Evolutionary conservation across 1,284 basidiomycete genomes (phyloP).

Genomic region (Stygiomarasmius scandens): DNA sequence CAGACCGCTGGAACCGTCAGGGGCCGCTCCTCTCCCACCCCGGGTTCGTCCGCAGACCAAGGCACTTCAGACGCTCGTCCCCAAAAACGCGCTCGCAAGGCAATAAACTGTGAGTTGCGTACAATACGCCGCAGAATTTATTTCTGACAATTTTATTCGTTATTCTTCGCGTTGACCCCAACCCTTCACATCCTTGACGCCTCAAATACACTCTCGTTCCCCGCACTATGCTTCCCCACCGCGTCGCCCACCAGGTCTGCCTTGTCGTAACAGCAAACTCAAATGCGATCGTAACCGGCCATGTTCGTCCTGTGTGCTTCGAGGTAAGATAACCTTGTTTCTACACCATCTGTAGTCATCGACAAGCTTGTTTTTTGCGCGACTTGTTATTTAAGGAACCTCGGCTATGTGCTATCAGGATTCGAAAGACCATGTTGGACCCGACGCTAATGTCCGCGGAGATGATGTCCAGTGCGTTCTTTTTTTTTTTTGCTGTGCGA

Average conservation of each 20-base stretch:
- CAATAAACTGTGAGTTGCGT: constrained; percentile 85
- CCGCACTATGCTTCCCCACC: no score
- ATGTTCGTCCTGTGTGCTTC: constrained; percentile 79
- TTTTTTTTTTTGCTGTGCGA: constrained; percentile 6
- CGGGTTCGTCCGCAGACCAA: constrained; percentile 38
- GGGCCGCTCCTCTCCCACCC: constrained; percentile 48
- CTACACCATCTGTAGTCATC: constrained; percentile 11
- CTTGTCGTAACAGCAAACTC: constrained; percentile 80
- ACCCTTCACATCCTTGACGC: no score
- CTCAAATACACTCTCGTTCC: no score
- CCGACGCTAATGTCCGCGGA: constrained; percentile 49
- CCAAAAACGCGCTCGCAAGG: constrained; percentile 78
- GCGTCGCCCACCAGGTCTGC: no score
- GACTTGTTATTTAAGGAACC: constrained; percentile 51
- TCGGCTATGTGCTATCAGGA: constrained; percentile 77
- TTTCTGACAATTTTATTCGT: no score
- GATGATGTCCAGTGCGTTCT: constrained; percentile 59
- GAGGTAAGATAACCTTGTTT: constrained; percentile 47
- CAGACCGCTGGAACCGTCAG: constrained; percentile 46
- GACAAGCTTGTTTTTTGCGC: constrained; percentile 1
- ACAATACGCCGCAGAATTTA: no score
- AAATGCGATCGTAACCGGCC: constrained; percentile 85
- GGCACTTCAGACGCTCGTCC: constrained; percentile 49
- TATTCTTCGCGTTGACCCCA: no score
- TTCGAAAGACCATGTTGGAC: constrained; percentile 54